phyloP scores from a whole-genome alignment of 805 yeast genomes.

The Naumovozyma dairenensis region DNA sequence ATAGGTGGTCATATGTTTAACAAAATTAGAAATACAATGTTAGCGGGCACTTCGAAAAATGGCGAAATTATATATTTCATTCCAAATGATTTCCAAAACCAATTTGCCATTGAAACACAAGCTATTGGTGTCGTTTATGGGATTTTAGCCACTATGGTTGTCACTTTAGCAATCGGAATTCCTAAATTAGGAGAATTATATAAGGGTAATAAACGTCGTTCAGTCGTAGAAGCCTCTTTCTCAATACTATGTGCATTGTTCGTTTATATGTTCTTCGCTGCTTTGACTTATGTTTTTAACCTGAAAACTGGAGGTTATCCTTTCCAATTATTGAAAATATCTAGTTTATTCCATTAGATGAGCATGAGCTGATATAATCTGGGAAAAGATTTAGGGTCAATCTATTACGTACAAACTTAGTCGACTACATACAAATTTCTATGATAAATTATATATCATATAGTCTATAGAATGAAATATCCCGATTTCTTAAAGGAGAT shows the following conservation, averaged over 20 bases:
- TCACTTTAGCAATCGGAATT: slow-evolving; percentile 48
- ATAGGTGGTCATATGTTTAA: slow-evolving; percentile 91
- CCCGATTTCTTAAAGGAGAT: too few relatives aligned
- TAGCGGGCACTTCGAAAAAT: slow-evolving; percentile 34
- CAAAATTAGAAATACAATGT: slow-evolving; percentile 62
- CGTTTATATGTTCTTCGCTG: slow-evolving; percentile 51
- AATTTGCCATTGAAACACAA: slow-evolving; percentile 85
- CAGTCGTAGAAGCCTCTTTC: slow-evolving; percentile 36
- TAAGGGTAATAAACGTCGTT: slow-evolving; percentile 25
- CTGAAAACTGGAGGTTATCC: slow-evolving; percentile 74
- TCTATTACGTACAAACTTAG: too few relatives aligned
- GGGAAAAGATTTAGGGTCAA: too few relatives aligned
- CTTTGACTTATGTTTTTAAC: slow-evolving; percentile 54
- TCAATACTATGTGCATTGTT: slow-evolving; percentile 36
- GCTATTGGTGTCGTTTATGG: slow-evolving; percentile 69
- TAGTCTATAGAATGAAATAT: too few relatives aligned
- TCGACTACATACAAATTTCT: too few relatives aligned
- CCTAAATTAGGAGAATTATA: slow-evolving; percentile 30
- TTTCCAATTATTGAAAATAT: slow-evolving; percentile 40
- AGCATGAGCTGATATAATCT: too few relatives aligned
- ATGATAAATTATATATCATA: too few relatives aligned
- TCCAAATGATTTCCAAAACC: slow-evolving; percentile 59
- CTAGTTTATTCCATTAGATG: slow-evolving; percentile 12
- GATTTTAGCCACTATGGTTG: slow-evolving; percentile 46
- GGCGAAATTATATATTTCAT: slow-evolving; percentile 44